Conservation (phyloP, 352 stramenopile genomes). For the Phytophthora agathidicida region DNA sequence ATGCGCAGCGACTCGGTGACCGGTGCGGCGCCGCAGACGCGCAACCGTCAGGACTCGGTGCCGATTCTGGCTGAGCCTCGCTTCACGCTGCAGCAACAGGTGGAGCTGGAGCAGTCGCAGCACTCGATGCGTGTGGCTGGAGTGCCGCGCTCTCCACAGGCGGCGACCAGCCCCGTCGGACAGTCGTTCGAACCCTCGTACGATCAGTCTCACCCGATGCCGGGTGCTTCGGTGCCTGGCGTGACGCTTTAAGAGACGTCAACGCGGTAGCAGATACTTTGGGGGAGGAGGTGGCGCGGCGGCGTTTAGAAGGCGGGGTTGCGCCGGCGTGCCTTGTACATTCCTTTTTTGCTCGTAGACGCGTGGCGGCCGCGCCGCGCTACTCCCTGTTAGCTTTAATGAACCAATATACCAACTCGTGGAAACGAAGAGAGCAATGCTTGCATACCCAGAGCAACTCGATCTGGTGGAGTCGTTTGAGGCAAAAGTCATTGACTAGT, state of each 20-base stretch:
- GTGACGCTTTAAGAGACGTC: slow-evolving; percentile 39
- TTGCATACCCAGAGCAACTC: too few species aligned
- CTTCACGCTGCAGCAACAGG: slow-evolving; percentile 50
- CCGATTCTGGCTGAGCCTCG: slow-evolving; percentile 36
- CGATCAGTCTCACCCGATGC: slow-evolving; percentile 20
- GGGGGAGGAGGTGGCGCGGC: slow-evolving; percentile 16
- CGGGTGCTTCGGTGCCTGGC: slow-evolving; percentile 35
- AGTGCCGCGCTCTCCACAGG: slow-evolving; percentile 35
- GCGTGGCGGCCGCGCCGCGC: slow-evolving; percentile 15
- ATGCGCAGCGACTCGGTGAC: slow-evolving; percentile 47
- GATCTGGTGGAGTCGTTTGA: neutral
- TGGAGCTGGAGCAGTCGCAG: slow-evolving; percentile 36
- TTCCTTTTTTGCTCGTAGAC: slow-evolving; percentile 38
- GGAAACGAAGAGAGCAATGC: neutral
- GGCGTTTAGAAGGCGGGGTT: slow-evolving; percentile 10
- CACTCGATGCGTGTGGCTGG: slow-evolving; percentile 26
- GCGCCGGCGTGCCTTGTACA: slow-evolving; percentile 32
- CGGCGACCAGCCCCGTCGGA: slow-evolving; percentile 20
- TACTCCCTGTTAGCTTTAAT: slow-evolving; percentile 37
- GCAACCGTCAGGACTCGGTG: slow-evolving; percentile 41
- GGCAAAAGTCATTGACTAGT: too few species aligned
- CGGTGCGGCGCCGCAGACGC: slow-evolving; percentile 23
- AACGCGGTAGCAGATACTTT: slow-evolving; percentile 30
- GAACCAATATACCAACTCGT: slow-evolving; percentile 28
- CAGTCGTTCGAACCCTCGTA: slow-evolving; percentile 32